These are phyloP conservation scores for Macrocybe gigantea DNA, from an alignment of 768 basidiomycete species.

Conservation along the genomic window DNA sequence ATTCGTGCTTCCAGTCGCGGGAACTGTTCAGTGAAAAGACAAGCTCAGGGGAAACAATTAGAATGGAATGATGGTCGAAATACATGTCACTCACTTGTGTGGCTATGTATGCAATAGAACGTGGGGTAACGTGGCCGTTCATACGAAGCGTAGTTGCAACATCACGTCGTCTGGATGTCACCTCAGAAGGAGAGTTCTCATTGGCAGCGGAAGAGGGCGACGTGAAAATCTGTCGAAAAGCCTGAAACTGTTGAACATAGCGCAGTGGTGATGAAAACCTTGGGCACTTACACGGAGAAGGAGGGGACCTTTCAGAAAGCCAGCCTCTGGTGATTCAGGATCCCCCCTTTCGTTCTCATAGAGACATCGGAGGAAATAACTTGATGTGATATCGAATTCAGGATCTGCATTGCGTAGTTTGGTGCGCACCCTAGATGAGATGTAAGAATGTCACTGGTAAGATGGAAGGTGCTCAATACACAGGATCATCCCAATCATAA, in stretches of 20 bases:
- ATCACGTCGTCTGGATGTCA: constrained; percentile 2
- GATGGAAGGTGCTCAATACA: constrained; percentile 3
- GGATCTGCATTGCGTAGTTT: constrained; percentile 9
- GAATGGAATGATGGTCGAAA: not conserved
- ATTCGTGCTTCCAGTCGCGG: constrained; percentile 9
- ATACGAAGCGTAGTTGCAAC: too few relatives aligned
- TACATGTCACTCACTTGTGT: constrained; percentile 4
- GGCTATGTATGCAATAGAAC: constrained; percentile 15
- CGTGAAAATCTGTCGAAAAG: constrained; percentile 22
- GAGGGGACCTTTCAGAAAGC: constrained; percentile 14
- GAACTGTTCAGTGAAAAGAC: too few relatives aligned
- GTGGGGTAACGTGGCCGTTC: not conserved
- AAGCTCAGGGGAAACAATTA: too few relatives aligned
- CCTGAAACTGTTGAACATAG: constrained; percentile 7
- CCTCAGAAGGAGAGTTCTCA: constrained; percentile 17
- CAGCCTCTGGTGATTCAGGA: constrained; percentile 18
- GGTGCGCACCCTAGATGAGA: constrained; percentile 2
- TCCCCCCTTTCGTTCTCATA: constrained; percentile 14
- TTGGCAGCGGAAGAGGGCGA: constrained; percentile 22
- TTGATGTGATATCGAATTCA: too few relatives aligned
- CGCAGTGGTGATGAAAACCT: not conserved
- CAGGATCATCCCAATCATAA: constrained; percentile 6
- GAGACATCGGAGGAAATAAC: constrained; percentile 7
- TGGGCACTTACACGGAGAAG: constrained; percentile 13
- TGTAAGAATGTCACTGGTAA: not conserved